Percentiles rank a stretch among this genome's conserved stretches.
Evolutionary conservation across 768 basidiomycete species (phyloP).

Genomic region (Suillus decipiens): DNA sequence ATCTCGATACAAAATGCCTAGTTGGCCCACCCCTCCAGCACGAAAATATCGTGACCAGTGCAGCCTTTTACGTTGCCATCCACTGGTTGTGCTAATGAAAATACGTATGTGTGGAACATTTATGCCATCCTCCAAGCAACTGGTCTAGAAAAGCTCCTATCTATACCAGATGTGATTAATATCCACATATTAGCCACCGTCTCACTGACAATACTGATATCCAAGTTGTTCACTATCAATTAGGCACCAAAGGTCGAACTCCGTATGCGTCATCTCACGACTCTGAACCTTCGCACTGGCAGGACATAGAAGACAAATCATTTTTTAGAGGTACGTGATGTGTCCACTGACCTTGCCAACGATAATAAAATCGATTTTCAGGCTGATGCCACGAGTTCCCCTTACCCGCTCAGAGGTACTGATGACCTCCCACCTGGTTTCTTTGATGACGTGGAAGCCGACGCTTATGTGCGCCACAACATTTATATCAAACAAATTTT

Average conservation of each 20-base stretch:
- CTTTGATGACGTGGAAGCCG: background rate
- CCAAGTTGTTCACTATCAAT: background rate
- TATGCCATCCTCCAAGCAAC: background rate
- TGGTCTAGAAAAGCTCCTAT: background rate
- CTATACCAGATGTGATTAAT: background rate
- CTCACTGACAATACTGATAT: background rate
- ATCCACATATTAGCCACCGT: background rate
- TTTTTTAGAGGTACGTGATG: background rate
- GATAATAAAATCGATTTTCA: background rate
- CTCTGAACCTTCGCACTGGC: background rate
- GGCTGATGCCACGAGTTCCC: background rate
- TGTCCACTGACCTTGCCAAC: background rate
- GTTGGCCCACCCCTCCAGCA: conserved; percentile 27
- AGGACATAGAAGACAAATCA: background rate
- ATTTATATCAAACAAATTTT: background rate
- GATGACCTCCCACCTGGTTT: background rate
- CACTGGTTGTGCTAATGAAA: background rate
- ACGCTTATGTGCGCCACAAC: background rate
- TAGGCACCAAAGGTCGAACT: background rate
- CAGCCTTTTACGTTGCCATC: conserved; percentile 25
- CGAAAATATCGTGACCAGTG: conserved; percentile 24
- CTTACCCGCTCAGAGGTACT: background rate
- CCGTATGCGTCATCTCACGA: background rate
- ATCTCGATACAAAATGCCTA: conserved; percentile 22
- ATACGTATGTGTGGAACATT: background rate